These are phyloP conservation scores for Solanum neorickii DNA, from an alignment of 257 asterid genomes.

Conservation along the genomic window DNA sequence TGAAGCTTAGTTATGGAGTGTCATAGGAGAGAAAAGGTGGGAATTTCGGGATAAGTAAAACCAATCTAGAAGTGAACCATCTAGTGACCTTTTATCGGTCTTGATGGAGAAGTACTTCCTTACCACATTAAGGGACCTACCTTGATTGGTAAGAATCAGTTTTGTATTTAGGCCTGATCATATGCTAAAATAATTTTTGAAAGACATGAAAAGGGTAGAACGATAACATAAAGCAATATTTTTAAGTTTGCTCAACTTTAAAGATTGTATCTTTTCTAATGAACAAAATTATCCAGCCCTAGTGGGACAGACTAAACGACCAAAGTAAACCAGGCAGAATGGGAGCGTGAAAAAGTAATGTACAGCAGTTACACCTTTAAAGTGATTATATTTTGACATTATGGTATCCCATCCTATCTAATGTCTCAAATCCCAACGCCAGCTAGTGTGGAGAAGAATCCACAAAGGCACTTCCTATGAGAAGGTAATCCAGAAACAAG, in stretches of 20 bases:
- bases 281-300: neutral
- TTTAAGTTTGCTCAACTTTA: neutral
- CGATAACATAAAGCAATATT: neutral
- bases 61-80: neutral
- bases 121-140: neutral
- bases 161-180: neutral
- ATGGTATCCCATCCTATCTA: neutral
- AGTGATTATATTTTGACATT: neutral
- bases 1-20: neutral
- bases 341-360: neutral
- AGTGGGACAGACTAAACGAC: neutral
- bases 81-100: neutral
- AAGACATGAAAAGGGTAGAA: neutral
- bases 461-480: neutral
- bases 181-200: neutral
- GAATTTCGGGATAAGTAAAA: neutral
- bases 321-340: neutral
- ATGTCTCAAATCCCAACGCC: neutral
- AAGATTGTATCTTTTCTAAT: neutral
- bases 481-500: neutral
- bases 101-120: neutral
- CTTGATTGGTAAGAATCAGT: neutral
- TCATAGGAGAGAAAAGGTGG: neutral
- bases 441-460: neutral
- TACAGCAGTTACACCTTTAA: neutral